Percentiles rank a stretch among this genome's conserved stretches.
Conservation (phyloP, 1,139 yeast genomes). For the Lodderomyces pseudojiufengensis region DNA sequence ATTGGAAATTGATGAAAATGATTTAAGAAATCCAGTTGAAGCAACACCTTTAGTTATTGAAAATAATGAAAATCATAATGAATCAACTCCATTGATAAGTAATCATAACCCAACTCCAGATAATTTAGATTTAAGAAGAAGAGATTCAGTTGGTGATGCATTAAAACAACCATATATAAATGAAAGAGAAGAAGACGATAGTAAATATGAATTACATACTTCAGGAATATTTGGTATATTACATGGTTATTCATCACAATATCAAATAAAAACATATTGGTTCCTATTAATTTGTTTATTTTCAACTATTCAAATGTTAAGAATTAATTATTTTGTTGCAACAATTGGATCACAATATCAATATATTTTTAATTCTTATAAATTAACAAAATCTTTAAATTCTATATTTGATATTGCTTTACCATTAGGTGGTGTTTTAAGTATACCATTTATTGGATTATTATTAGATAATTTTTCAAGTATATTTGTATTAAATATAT, state of each 20-base stretch:
- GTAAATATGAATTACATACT: slow-evolving; percentile 32
- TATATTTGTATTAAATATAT: slow-evolving; percentile 27
- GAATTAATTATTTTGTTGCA: slow-evolving; percentile 46
- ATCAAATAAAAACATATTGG: slow-evolving; percentile 42
- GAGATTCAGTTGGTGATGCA: slow-evolving; percentile 47
- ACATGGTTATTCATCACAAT: slow-evolving; percentile 41
- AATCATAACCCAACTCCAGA: not conserved
- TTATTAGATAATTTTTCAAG: slow-evolving; percentile 39
- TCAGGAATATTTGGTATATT: slow-evolving; percentile 40
- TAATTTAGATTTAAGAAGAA: slow-evolving; percentile 17
- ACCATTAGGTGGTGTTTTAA: slow-evolving; percentile 43
- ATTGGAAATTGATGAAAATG: slow-evolving; percentile 24
- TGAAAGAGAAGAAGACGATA: slow-evolving; percentile 33
- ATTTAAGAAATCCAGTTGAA: slow-evolving; percentile 6
- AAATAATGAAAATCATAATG: slow-evolving; percentile 9
- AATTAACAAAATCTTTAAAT: slow-evolving; percentile 29
- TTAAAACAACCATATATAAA: slow-evolving; percentile 42
- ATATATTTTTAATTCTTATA: slow-evolving; percentile 31
- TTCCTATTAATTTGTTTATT: slow-evolving; percentile 37
- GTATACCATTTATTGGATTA: slow-evolving; percentile 41
- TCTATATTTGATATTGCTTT: slow-evolving; percentile 41
- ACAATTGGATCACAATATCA: slow-evolving; percentile 44
- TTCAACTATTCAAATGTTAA: slow-evolving; percentile 41
- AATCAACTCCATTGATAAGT: slow-evolving; percentile 20
- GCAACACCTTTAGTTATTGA: slow-evolving; percentile 2